Conservation (phyloP, 768 basidiomycete species). For the Tephrocybe sp. region DNA sequence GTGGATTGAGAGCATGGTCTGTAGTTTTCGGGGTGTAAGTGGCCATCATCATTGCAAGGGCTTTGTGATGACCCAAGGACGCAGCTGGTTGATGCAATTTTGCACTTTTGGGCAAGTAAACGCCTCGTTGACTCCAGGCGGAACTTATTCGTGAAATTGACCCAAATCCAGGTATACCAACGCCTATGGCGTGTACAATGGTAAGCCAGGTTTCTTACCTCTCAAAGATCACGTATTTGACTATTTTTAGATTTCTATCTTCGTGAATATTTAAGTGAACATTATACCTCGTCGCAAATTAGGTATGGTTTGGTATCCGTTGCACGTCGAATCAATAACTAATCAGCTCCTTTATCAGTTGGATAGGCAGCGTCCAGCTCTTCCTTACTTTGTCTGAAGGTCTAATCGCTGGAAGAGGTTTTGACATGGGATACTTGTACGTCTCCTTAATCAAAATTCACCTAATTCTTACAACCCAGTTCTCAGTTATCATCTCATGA, state of each 20-base stretch:
- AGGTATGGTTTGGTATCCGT: no score
- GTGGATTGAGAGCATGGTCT: slow-evolving; percentile 40
- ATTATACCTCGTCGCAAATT: slow-evolving; percentile 35
- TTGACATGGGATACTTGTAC: slow-evolving; percentile 56
- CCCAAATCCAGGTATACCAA: slow-evolving; percentile 30
- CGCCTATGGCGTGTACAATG: slow-evolving; percentile 37
- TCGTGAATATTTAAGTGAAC: slow-evolving; percentile 32
- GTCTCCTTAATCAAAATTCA: no score
- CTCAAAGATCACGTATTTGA: not conserved
- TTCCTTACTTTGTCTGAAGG: slow-evolving; percentile 46
- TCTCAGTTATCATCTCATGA: slow-evolving; percentile 42
- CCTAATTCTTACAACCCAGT: not conserved
- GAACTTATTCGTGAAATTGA: not conserved
- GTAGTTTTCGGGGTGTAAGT: slow-evolving; percentile 42
- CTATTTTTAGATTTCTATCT: slow-evolving; percentile 35
- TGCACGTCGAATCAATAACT: no score
- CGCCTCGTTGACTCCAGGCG: not conserved
- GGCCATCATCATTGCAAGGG: not conserved
- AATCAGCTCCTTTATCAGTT: slow-evolving; percentile 20
- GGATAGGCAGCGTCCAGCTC: slow-evolving; percentile 51
- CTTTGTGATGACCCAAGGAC: not conserved
- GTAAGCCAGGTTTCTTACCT: slow-evolving; percentile 14
- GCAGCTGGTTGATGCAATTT: slow-evolving; percentile 41
- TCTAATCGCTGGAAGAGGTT: slow-evolving; percentile 44
- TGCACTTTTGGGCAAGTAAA: slow-evolving; percentile 40